Conservation (phyloP, 2,329 filamentous ascomycete genomes). For the Colletotrichum lindemuthianum region DNA sequence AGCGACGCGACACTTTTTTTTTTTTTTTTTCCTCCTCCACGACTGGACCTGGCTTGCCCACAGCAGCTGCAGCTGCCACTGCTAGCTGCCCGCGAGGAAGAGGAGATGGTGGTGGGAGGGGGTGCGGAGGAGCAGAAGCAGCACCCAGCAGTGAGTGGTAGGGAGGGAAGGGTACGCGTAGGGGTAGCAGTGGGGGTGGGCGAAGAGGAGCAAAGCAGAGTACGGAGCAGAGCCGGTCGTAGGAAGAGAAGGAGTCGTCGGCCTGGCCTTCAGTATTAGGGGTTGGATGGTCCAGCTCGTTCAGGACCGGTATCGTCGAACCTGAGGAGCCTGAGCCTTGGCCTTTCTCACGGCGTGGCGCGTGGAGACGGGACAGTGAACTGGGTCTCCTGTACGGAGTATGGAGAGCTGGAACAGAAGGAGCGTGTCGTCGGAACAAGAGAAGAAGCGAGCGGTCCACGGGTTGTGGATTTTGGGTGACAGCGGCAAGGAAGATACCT, state of each 20-base stretch:
- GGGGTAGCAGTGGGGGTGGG: conserved; percentile 23
- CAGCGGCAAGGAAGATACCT: too few relatives aligned
- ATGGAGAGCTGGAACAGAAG: too few relatives aligned
- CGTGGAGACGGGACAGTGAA: too few relatives aligned
- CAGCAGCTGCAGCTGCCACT: conserved; percentile 21
- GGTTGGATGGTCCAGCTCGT: conserved; percentile 5
- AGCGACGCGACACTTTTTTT: conserved; percentile 17
- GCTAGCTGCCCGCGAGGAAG: conserved; percentile 17
- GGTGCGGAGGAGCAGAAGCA: conserved; percentile 33
- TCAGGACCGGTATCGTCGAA: conserved; percentile 25
- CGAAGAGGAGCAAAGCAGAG: conserved; percentile 8
- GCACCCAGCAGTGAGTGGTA: conserved; percentile 2
- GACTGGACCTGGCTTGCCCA: conserved; percentile 14
- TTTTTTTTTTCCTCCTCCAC: conserved; percentile 3
- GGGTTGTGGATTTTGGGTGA: conserved; percentile 8
- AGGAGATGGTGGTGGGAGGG: conserved; percentile 22
- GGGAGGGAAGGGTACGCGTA: conserved; percentile 34
- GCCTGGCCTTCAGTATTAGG: not conserved
- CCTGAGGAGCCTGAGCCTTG: conserved; percentile 11
- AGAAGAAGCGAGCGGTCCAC: conserved; percentile 29
- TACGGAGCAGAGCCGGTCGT: not conserved
- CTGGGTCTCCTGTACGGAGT: too few relatives aligned
- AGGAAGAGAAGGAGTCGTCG: conserved; percentile 20
- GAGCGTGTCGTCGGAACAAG: conserved; percentile 21
- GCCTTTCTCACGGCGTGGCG: too few relatives aligned